These are phyloP conservation scores for Emergomyces orientalis DNA, from an alignment of 2,329 filamentous ascomycete genomes.

Conservation along the genomic window DNA sequence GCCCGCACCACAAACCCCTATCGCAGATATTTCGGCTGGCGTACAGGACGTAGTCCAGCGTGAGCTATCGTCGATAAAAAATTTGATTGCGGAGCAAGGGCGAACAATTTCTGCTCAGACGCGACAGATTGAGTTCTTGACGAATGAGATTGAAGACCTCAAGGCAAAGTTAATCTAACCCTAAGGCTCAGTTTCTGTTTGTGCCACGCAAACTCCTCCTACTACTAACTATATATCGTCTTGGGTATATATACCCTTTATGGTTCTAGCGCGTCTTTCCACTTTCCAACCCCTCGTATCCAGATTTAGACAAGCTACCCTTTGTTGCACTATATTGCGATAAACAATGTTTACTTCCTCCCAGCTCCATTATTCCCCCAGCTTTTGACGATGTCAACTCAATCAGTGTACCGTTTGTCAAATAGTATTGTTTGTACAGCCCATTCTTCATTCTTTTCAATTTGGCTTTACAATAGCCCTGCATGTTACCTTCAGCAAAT, in stretches of 20 bases:
- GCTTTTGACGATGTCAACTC: not conserved
- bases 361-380: not conserved
- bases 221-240: not conserved
- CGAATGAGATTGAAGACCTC: constrained; percentile 66
- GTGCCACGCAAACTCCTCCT: not conserved
- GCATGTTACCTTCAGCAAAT: not conserved
- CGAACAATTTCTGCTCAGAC: constrained; percentile 69
- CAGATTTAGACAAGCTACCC: not conserved
- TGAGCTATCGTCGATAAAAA: constrained; percentile 67
- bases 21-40: constrained; percentile 17
- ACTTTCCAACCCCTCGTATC: not conserved
- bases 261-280: not conserved
- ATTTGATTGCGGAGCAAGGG: constrained; percentile 65
- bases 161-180: constrained; percentile 51
- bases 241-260: not conserved
- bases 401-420: not conserved
- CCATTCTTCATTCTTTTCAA: not conserved
- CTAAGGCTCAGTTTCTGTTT: not conserved
- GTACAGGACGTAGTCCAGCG: constrained; percentile 50
- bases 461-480: not conserved
- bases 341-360: not conserved
- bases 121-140: constrained; percentile 61
- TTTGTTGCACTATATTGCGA: not conserved
- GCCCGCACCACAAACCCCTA: not conserved
- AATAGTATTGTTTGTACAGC: not conserved